These are phyloP conservation scores for Juncus inflexus DNA, from an alignment of 176 grass and related monocot genomes.

Conservation along the genomic window DNA sequence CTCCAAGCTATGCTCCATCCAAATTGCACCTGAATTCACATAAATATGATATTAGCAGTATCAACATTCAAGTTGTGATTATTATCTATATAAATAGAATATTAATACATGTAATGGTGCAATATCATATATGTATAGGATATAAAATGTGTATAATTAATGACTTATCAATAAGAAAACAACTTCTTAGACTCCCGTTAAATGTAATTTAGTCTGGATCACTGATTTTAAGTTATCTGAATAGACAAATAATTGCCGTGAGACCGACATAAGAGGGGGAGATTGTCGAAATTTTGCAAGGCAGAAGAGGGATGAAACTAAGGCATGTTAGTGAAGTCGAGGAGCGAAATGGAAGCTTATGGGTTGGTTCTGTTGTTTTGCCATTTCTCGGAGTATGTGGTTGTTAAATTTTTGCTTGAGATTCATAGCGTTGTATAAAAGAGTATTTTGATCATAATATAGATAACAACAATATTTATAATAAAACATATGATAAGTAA, in stretches of 20 bases:
- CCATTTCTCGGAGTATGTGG: constrained; percentile 5
- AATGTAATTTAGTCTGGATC: not conserved
- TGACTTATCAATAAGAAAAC: constrained; percentile 5
- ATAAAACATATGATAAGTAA: too few relatives aligned
- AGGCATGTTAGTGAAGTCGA: constrained; percentile 17
- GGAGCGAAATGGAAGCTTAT: constrained; percentile 23
- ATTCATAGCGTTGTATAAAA: too few relatives aligned
- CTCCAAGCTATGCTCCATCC: too few relatives aligned
- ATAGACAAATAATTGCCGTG: not conserved
- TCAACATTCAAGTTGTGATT: too few relatives aligned
- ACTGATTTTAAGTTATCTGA: not conserved
- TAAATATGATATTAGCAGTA: too few relatives aligned
- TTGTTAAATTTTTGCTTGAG: not conserved
- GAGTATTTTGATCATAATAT: too few relatives aligned
- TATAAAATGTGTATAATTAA: too few relatives aligned
- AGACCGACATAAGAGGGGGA: constrained; percentile 14
- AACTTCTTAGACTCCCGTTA: constrained; percentile 13
- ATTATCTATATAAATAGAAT: too few relatives aligned
- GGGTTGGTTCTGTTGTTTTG: constrained; percentile 24
- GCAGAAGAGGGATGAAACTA: constrained; percentile 2
- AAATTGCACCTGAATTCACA: too few relatives aligned
- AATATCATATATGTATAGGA: too few relatives aligned
- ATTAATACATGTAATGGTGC: too few relatives aligned
- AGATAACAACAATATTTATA: too few relatives aligned
- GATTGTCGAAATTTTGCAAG: constrained; percentile 18